Base-by-base conservation (phyloP, 164 flowering plant species). In the Cinnamomum micranthum region DNA sequence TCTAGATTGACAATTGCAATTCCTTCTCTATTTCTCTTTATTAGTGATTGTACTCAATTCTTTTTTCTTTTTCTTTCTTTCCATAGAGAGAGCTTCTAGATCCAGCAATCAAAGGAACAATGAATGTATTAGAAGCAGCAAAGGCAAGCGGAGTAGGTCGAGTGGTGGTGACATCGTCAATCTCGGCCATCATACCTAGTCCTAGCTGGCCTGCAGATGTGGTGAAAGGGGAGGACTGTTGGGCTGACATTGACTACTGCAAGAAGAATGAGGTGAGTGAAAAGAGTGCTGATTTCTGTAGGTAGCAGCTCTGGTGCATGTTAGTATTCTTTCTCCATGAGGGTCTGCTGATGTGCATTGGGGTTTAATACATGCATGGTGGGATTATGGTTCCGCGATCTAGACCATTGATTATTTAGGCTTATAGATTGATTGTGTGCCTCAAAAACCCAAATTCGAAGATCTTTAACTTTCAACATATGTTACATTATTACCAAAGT, bases 101-200 rank as follows among this genome's bases (percentile, higher is more conserved):
- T 7, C 98, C 99, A 23, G 99, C 99, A 0, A 72, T 92, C 15
- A 80, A 89, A 73, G 98, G 99, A 47, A 94, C 97, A 0, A 74
- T 13, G 0, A 94, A 94, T 74, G 97, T 90, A 19, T 82, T 96
- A 19, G 84, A 76, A 69, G 97, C 94, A 2, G 91, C 95, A 0
- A 90, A 91, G 78, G 91, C 86, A 71, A 68, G 74, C 1, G 91
- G 93, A 1, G 95, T 94, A 28, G 73, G 75, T 74, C 89, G 97
- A 47, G 98, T 96, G 71, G 99, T 96, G 70, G 87, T 96, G 47
- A 96, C 98, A 0, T 96, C 99, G 0, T 96, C 98, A 0, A 79
- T 82, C 31, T 87, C 94, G 0, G 91, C 98, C 24, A 90, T 96
- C 69, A 74, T 73, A 0, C 97, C 94, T 0, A 92, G 87, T 71